These are phyloP conservation scores for Actinomortierella ambigua DNA, from an alignment of 371 early-diverging fungal species.

Conservation along the genomic window DNA sequence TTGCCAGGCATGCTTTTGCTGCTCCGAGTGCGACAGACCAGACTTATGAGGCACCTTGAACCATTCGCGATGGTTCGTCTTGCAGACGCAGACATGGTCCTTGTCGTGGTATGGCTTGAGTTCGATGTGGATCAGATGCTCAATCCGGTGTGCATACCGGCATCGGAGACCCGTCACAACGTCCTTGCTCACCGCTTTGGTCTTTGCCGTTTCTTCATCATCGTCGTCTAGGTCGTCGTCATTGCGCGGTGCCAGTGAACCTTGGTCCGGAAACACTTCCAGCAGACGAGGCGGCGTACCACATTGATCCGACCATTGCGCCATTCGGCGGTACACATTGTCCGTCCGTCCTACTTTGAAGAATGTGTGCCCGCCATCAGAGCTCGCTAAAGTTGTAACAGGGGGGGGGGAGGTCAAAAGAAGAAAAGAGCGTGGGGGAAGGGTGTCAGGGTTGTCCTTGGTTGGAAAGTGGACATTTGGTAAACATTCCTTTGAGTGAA, in stretches of 20 bases:
- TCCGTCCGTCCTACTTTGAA: conserved; percentile 62
- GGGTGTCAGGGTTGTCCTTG: no score
- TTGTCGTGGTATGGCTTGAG: conserved; percentile 47
- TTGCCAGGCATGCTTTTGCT: conserved; percentile 37
- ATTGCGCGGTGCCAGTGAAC: conserved; percentile 24
- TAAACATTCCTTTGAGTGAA: no score
- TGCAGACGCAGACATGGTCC: conserved; percentile 50
- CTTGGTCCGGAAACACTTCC: conserved; percentile 51
- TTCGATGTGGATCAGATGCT: conserved; percentile 62
- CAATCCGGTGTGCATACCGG: conserved; percentile 54
- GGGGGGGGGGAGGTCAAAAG: neutral
- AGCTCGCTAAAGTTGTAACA: conserved; percentile 17
- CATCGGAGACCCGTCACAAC: conserved; percentile 47
- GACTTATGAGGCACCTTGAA: conserved; percentile 44
- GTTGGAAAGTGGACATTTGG: no score
- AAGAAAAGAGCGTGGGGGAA: neutral
- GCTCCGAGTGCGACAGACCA: conserved; percentile 33
- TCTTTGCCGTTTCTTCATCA: conserved; percentile 15
- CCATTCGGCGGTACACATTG: conserved; percentile 57
- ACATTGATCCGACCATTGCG: conserved; percentile 52
- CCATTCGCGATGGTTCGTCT: conserved; percentile 56
- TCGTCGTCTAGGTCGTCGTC: conserved; percentile 29
- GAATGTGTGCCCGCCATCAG: conserved; percentile 43
- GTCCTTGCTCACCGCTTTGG: conserved; percentile 12
- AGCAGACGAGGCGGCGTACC: conserved; percentile 51